These are phyloP conservation scores for Talaromyces sp. DNA, from an alignment of 2,329 filamentous ascomycete species.

Conservation along the genomic window DNA sequence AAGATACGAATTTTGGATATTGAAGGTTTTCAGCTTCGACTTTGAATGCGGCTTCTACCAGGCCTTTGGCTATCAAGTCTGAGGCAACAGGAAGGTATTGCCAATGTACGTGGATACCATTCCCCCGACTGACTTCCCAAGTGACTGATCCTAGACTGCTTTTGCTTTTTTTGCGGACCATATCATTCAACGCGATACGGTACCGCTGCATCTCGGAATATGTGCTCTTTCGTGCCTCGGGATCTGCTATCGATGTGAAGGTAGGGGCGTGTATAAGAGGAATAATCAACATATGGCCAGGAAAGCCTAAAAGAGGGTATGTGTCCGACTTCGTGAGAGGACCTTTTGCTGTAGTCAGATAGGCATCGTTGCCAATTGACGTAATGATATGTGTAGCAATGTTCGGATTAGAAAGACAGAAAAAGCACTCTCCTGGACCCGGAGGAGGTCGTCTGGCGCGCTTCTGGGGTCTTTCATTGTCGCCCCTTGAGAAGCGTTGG, in stretches of 20 bases:
- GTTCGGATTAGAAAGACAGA: conserved; percentile 86
- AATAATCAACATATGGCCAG: conserved; percentile 86
- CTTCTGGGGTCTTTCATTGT: conserved; percentile 40
- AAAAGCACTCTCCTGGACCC: conserved; percentile 82
- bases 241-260: conserved; percentile 63
- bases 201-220: conserved; percentile 82
- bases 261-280: conserved; percentile 80
- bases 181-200: conserved; percentile 71
- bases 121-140: conserved; percentile 83
- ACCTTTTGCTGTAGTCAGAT: conserved; percentile 89
- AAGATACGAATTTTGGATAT: conserved; percentile 55
- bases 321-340: conserved; percentile 72
- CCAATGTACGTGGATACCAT: conserved; percentile 89
- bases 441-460: conserved; percentile 51
- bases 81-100: conserved; percentile 79
- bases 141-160: conserved; percentile 75
- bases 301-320: conserved; percentile 72
- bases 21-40: conserved; percentile 77
- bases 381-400: conserved; percentile 84
- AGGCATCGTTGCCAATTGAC: conserved; percentile 81
- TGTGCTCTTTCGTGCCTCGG: conserved; percentile 58
- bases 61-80: conserved; percentile 65
- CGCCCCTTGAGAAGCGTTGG: conserved; percentile 41
- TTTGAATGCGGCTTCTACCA: conserved; percentile 85
- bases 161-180: conserved; percentile 57